Percentiles rank a stretch among this genome's conserved stretches.
Evolutionary conservation across 805 yeast genomes (phyloP).

Genomic region (Vanderwaltozyma yarrowii): DNA sequence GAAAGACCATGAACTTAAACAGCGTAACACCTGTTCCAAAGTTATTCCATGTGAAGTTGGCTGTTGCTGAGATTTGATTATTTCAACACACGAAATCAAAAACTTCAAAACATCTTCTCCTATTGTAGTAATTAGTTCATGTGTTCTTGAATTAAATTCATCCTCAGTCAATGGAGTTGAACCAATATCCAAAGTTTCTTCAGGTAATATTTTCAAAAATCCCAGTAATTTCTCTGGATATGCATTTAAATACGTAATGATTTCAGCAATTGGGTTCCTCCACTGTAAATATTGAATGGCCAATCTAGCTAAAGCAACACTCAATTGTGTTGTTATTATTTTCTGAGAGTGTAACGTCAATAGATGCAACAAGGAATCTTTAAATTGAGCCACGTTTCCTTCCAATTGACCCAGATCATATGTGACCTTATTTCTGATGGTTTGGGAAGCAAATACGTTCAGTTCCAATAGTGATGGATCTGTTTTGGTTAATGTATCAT

Average conservation of each 20-base stretch:
- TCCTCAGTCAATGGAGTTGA: slow-evolving; percentile 73
- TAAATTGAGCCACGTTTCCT: slow-evolving; percentile 47
- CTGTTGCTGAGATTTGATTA: slow-evolving; percentile 20
- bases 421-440: slow-evolving; percentile 71
- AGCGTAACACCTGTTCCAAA: slow-evolving; percentile 43
- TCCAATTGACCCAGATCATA: slow-evolving; percentile 73
- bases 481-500: slow-evolving; percentile 37
- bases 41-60: slow-evolving; percentile 16
- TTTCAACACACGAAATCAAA: slow-evolving; percentile 37
- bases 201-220: slow-evolving; percentile 81
- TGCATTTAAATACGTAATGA: slow-evolving; percentile 37
- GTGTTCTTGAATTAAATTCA: slow-evolving; percentile 58
- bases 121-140: slow-evolving; percentile 52
- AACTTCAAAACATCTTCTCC: slow-evolving; percentile 59
- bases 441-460: slow-evolving; percentile 82
- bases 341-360: slow-evolving; percentile 42
- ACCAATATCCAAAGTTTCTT: slow-evolving; percentile 72
- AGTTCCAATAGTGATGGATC: slow-evolving; percentile 39
- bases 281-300: slow-evolving; percentile 70
- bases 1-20: slow-evolving; percentile 82
- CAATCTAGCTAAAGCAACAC: slow-evolving; percentile 71
- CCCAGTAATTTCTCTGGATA: slow-evolving; percentile 47
- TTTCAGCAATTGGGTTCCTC: slow-evolving; percentile 60
- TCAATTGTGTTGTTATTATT: slow-evolving; percentile 71
- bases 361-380: slow-evolving; percentile 53